phyloP scores from a whole-genome alignment of 495 filamentous ascomycete species.

The Neurospora tetraspora region DNA sequence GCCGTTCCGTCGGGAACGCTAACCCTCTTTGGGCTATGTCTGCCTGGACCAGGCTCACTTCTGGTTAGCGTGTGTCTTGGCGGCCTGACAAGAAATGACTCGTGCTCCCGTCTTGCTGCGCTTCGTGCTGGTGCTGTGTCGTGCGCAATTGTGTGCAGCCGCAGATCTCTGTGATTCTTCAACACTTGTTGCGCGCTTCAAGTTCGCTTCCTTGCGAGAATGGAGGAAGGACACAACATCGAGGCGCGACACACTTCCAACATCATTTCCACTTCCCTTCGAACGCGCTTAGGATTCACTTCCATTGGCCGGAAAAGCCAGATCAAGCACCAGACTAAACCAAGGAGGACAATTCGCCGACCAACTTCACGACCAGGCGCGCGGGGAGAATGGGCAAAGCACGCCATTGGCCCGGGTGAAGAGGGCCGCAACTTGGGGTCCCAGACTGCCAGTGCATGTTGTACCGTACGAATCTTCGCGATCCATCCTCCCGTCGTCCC shows the following conservation, averaged over 20 bases:
- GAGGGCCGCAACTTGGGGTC: neutral
- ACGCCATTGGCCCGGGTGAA: neutral
- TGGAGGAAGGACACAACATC: neutral
- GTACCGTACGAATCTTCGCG: neutral
- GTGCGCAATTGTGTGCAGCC: neutral
- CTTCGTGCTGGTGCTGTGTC: neutral
- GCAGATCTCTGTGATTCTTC: neutral
- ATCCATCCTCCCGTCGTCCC: neutral
- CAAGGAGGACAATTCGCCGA: neutral
- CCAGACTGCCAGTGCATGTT: neutral
- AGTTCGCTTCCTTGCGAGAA: neutral
- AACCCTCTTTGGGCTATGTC: neutral
- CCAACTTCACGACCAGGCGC: neutral
- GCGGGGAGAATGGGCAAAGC: neutral
- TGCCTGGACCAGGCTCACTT: neutral
- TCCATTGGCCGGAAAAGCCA: conserved; percentile 4
- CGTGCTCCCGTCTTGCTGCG: neutral
- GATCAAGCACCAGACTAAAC: neutral
- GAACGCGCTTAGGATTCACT: conserved; percentile 3
- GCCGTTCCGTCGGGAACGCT: conserved; percentile 8
- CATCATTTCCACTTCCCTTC: neutral
- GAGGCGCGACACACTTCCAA: neutral
- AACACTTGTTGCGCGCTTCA: neutral
- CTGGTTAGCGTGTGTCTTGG: neutral
- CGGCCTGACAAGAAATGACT: neutral